These are phyloP conservation scores for Mycena leptocephala DNA, from an alignment of 768 basidiomycete species.

Conservation along the genomic window DNA sequence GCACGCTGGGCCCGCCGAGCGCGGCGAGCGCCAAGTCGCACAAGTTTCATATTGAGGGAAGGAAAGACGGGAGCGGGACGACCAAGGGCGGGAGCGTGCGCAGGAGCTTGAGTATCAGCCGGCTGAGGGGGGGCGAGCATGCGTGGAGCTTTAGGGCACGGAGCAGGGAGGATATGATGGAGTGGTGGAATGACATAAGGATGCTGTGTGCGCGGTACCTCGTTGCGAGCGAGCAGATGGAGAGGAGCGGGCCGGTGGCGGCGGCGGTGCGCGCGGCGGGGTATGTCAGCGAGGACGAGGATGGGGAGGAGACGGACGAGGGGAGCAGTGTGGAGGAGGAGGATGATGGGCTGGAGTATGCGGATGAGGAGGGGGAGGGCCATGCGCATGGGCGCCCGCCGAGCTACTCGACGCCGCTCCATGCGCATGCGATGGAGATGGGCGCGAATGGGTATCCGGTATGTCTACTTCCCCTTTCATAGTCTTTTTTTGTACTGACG, in stretches of 20 bases:
- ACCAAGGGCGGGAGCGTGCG: slow-evolving; percentile 72
- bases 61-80: slow-evolving; percentile 81
- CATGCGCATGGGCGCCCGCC: slow-evolving; percentile 70
- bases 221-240: slow-evolving; percentile 94
- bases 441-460: slow-evolving; percentile 76
- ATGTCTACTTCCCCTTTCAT: slow-evolving; percentile 48
- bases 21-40: slow-evolving; percentile 74
- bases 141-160: slow-evolving; percentile 94
- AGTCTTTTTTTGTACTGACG: neutral
- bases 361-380: slow-evolving; percentile 55
- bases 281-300: slow-evolving; percentile 86
- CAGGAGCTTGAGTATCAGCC: slow-evolving; percentile 48
- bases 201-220: slow-evolving; percentile 96
- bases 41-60: slow-evolving; percentile 98
- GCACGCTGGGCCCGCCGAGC: slow-evolving; percentile 95
- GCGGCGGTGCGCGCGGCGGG: slow-evolving; percentile 93
- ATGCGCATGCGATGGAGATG: slow-evolving; percentile 57
- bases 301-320: slow-evolving; percentile 72
- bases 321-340: slow-evolving; percentile 75
- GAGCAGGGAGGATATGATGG: slow-evolving; percentile 98
- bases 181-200: slow-evolving; percentile 99
- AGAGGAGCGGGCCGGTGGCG: slow-evolving; percentile 92
- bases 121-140: slow-evolving; percentile 59
- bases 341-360: slow-evolving; percentile 52
- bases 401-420: slow-evolving; percentile 68